A percentile compares a stretch with the other conserved stretches of the same genome.
Conservation (phyloP, 352 stramenopile species). For the Phytophthora palmivora region DNA sequence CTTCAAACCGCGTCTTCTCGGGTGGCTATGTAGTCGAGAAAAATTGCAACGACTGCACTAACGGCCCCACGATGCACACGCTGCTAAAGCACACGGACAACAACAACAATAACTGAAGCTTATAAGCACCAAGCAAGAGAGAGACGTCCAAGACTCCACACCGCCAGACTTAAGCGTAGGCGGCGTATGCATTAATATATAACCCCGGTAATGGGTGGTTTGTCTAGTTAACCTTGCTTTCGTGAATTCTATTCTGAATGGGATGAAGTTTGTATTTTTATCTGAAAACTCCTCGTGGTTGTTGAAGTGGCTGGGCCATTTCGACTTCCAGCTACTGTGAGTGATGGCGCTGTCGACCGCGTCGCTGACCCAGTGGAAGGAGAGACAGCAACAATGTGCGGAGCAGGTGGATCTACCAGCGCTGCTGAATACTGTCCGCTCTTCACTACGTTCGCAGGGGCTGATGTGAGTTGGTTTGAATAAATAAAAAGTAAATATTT, state of each 20-base stretch:
- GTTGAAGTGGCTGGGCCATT: too few species aligned
- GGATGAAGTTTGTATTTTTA: not conserved
- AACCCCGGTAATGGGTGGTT: not conserved
- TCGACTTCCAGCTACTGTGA: too few species aligned
- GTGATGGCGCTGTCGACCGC: not conserved
- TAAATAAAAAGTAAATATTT: too few species aligned
- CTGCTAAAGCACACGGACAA: slow-evolving; percentile 29
- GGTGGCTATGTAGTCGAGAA: slow-evolving; percentile 32
- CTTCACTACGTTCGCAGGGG: slow-evolving; percentile 47
- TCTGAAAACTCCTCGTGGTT: too few species aligned
- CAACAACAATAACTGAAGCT: slow-evolving; percentile 1
- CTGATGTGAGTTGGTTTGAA: slow-evolving; percentile 46
- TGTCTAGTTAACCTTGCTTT: not conserved
- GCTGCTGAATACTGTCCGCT: slow-evolving; percentile 53
- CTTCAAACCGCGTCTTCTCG: slow-evolving; percentile 17
- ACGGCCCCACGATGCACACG: slow-evolving; percentile 19
- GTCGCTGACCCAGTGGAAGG: slow-evolving; percentile 80
- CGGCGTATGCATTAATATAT: slow-evolving; percentile 37
- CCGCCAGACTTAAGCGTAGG: slow-evolving; percentile 7
- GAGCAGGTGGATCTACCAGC: slow-evolving; percentile 61
- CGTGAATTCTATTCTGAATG: not conserved
- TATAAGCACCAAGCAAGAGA: not conserved
- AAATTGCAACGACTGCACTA: slow-evolving; percentile 15
- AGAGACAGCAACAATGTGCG: slow-evolving; percentile 67
- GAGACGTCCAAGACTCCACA: slow-evolving; percentile 7